Conservation (phyloP, 345 rosid species). For the Aethionema arabicum region DNA sequence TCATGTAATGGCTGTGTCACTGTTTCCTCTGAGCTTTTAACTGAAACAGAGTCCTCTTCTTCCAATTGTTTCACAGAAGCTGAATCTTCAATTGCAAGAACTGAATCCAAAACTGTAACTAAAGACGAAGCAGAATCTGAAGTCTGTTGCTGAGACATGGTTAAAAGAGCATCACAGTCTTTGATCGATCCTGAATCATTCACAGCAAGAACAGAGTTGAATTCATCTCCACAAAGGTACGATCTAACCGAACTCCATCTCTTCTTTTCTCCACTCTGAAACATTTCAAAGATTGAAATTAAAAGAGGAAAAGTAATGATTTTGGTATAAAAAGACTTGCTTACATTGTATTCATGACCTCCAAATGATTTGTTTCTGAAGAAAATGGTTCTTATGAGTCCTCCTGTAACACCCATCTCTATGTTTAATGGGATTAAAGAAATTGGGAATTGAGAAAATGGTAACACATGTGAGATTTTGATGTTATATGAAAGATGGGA, state of each 20-base stretch:
- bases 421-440: slow-evolving; percentile 20
- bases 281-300: neutral
- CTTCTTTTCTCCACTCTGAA: slow-evolving; percentile 62
- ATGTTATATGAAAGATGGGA: slow-evolving; percentile 25
- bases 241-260: slow-evolving; percentile 69
- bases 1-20: slow-evolving; percentile 32
- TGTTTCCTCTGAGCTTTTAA: slow-evolving; percentile 35
- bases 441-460: slow-evolving; percentile 32
- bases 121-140: slow-evolving; percentile 6
- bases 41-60: slow-evolving; percentile 18
- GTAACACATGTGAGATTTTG: slow-evolving; percentile 22
- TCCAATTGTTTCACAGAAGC: slow-evolving; percentile 67
- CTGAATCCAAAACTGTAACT: slow-evolving; percentile 43
- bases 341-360: slow-evolving; percentile 47
- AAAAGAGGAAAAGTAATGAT: slow-evolving; percentile 5
- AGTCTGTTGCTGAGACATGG: slow-evolving; percentile 39
- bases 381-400: slow-evolving; percentile 65
- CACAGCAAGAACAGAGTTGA: slow-evolving; percentile 71
- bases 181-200: slow-evolving; percentile 69
- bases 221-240: slow-evolving; percentile 74
- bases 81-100: slow-evolving; percentile 71
- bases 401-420: slow-evolving; percentile 79
- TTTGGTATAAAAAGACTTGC: slow-evolving; percentile 24
- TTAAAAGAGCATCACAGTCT: slow-evolving; percentile 54
- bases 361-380: slow-evolving; percentile 54